Evolutionary conservation across 2,329 filamentous ascomycete genomes (phyloP), one percentile per base, ranked within the genome.

Genomic region (Microcyclosporella mali): DNA sequence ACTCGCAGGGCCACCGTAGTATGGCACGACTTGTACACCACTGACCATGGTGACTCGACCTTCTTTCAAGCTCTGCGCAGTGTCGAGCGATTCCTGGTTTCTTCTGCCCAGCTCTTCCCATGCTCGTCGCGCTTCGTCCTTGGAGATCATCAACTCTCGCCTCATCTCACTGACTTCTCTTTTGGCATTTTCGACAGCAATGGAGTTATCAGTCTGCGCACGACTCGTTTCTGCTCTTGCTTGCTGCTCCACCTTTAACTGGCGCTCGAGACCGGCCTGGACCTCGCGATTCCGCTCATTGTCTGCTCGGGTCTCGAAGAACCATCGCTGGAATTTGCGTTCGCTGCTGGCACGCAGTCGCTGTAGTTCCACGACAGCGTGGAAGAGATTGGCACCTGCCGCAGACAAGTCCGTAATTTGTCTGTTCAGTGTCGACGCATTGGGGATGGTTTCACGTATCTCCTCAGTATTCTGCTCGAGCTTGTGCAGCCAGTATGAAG

Each of bases 341-440:
- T 98, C 92, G 0, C 90, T 97, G 43, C 88, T 95, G 29, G 92
- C 92, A 33, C 92, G 84, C 18, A 98, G 74, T 21, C 92, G 82
- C 64, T 98, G 92, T 34, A 98, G 72, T 66, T 98, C 92, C 3
- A 98, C 92, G 0, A 98, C 89, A 8, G 92, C 92, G 63, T 98
- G 92, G 65, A 98, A 98, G 0, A 98, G 74, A 56, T 98, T 98
- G 4, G 92, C 92, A 10, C 92, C 92, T 1, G 92, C 92, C 6
- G 92, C 92, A 18, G 92, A 95, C n/a, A 98, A 74, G 62, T 98
- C 92, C 0, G 88, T 95, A 40, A 98, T 90, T 63, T 98, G 92
- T 25, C 92, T 82, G 9, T 88, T 87, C 58, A 97, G 79, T 60
- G 95, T 89, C 47, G 89, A 82, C 35, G 84, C 88, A 18, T 97